Percentiles rank a stretch among this genome's conserved stretches.
These are phyloP conservation scores for Mycena haematopus DNA, from an alignment of 768 basidiomycete species.

Conservation along the genomic window DNA sequence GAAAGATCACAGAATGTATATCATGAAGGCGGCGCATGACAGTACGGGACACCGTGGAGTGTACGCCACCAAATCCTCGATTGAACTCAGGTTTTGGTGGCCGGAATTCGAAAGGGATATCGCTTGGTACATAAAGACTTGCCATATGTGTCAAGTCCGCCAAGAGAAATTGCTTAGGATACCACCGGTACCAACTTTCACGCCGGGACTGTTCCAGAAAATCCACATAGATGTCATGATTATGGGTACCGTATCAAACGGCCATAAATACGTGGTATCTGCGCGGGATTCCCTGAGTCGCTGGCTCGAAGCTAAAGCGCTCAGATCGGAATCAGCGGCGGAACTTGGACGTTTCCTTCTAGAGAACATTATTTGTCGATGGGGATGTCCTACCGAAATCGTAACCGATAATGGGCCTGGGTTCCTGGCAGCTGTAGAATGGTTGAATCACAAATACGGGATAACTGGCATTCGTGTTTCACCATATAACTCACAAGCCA, in stretches of 20 bases:
- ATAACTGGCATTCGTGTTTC: background rate
- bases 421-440: too few species aligned
- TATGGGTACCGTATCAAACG: too few species aligned
- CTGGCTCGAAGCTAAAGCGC: too few species aligned
- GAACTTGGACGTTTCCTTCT: background rate
- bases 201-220: background rate
- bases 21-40: conserved; percentile 16
- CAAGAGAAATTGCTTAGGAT: background rate
- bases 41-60: conserved; percentile 18
- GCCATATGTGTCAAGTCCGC: conserved; percentile 18
- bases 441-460: too few species aligned
- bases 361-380: conserved; percentile 8
- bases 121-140: conserved; percentile 17
- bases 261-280: too few species aligned
- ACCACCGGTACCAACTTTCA: background rate
- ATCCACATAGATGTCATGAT: too few species aligned
- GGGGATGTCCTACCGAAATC: too few species aligned
- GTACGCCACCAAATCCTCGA: background rate
- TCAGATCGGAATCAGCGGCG: too few species aligned
- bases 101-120: conserved; percentile 18
- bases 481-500: conserved; percentile 9
- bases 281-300: too few species aligned
- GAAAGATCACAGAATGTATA: background rate
- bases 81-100: conserved; percentile 24
- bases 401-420: too few species aligned